Base-by-base conservation (phyloP, 148 eudicot genomes). In the Vaccinium darrowii region DNA sequence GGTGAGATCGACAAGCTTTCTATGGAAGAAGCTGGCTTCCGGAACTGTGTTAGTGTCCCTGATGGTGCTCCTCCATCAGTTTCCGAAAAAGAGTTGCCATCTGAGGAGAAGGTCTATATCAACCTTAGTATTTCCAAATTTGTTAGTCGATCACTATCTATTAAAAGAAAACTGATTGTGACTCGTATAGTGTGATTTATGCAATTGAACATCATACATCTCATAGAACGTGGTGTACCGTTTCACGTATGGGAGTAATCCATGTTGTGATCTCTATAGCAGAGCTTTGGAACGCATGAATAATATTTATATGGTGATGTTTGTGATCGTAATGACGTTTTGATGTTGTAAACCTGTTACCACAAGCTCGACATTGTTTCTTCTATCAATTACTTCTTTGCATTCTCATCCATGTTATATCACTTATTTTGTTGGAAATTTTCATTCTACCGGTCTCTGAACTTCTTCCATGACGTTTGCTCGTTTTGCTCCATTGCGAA, bases 1-100 rank as follows among this genome's bases (percentile, higher is more conserved):
- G 99, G 99, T 81, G 99, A 97, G 91, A 95, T 97, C 71, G 99
- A 97, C 86, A 97, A 97, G 84, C 99, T 97, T 87, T 91, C 99
- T 36, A 94, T 97, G 98, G 98, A 95, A 90, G 99, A 97, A 88
- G 99, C 98, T 86, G 99, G 99, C 69, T 93, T 93, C 85, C 86
- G 85, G 60, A 97, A 97, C 83, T 96, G 99, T 84, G 98, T 97
- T 57, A 94, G 98, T 88, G 99, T 97, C 81, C 99, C 99, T 83
- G 96, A 97, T 92, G 99, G 99, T 67, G 99, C 99, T 23, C 99
- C 99, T 76, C 69, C 94, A 81, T 69, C 84, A 88, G 93, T 94
- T 84, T 97, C 98, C 10, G 9, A 39, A 36, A 94, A 94, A 86
- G 93, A 88, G n/a, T 72, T 97, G 84, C 99, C 99, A 84, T n/a